A percentile compares a stretch with the other conserved stretches of the same genome.
Evolutionary conservation across 805 yeast species (phyloP).

Genomic region (Hanseniaspora osmophila): DNA sequence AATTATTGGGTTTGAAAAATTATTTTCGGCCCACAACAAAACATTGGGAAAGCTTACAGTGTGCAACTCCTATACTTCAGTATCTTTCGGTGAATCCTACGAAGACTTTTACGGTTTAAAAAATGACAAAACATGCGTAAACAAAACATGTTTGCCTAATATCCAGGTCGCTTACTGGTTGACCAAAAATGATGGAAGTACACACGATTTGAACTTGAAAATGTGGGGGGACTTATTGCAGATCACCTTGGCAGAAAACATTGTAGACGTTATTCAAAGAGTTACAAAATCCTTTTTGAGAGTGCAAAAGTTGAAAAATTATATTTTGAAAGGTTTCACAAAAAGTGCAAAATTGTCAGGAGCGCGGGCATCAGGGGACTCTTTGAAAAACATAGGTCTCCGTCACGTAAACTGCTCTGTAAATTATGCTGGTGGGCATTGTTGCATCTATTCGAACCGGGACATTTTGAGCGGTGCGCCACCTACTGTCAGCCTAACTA

Average conservation of each 20-base stretch:
- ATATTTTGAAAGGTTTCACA: neutral
- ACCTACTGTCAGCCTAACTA: conserved; percentile 47
- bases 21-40: conserved; percentile 51
- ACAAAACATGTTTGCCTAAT: conserved; percentile 55
- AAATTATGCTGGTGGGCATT: conserved; percentile 57
- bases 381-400: conserved; percentile 5
- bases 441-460: conserved; percentile 25
- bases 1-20: conserved; percentile 63
- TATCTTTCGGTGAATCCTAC: conserved; percentile 47
- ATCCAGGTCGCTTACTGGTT: conserved; percentile 37
- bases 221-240: conserved; percentile 60
- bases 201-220: conserved; percentile 35
- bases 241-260: conserved; percentile 41
- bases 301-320: conserved; percentile 2
- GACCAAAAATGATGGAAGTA: conserved; percentile 9
- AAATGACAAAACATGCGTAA: conserved; percentile 34
- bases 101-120: conserved; percentile 33
- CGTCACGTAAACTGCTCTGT: conserved; percentile 36
- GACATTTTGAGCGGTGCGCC: conserved; percentile 27
- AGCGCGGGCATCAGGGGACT: conserved; percentile 1
- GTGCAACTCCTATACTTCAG: conserved; percentile 54
- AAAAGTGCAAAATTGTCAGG: neutral
- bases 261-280: conserved; percentile 32
- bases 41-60: conserved; percentile 54
- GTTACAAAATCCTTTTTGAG: conserved; percentile 26